Base-by-base conservation (phyloP, 495 filamentous ascomycete species). In the Daldinia loculata region DNA sequence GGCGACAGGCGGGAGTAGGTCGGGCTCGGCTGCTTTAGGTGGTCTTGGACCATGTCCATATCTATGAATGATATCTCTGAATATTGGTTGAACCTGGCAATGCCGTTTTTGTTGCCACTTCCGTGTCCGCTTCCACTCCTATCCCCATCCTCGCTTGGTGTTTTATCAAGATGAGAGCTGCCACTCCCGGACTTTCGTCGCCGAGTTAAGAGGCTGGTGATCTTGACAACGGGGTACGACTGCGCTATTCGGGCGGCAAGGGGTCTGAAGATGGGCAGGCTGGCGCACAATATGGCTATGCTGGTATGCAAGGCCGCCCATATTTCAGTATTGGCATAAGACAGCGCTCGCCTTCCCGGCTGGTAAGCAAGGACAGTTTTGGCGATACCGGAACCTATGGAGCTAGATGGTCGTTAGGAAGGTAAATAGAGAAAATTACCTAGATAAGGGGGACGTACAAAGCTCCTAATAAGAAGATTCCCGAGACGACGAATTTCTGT, bases 381-480 rank as follows among this genome's bases (percentile, higher is more conserved):
- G 4, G 59, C 52, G 14, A 71, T 59, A 2, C 58, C 69, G 11
- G 69, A 67, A 14, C 58, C 50, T 38, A 71, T 67, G 14, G 59
- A 45, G 11, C 69, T 71, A n/a, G 0, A 27, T 4, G 9, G 14
- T 39, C 1, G 51, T 67, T 15, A 63, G 43, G 3, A 55, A 3
- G 26, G 3, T 5, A 14, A 14, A 14, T 14, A 36, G 2, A 12
- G 34, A 36, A 11, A 6, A 14, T 2, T 14, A 36, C 12, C 11
- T 36, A 14, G 12, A 36, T 4, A 14, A 36, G 43, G 15, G 34
- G 39, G 11, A 79, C 74, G 27, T 66, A 78, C 77, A 78, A 66
- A 5, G 66, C 69, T 27, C 78, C 78, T 7, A 81, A 59, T 8
- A 79, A 58, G 52, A 82, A 81, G 14, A 81, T 76, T 0, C 63